Percentiles rank a stretch among this genome's conserved stretches.
phyloP scores from a whole-genome alignment of 495 filamentous ascomycete genomes.

The Podospora pseudoanserina region DNA sequence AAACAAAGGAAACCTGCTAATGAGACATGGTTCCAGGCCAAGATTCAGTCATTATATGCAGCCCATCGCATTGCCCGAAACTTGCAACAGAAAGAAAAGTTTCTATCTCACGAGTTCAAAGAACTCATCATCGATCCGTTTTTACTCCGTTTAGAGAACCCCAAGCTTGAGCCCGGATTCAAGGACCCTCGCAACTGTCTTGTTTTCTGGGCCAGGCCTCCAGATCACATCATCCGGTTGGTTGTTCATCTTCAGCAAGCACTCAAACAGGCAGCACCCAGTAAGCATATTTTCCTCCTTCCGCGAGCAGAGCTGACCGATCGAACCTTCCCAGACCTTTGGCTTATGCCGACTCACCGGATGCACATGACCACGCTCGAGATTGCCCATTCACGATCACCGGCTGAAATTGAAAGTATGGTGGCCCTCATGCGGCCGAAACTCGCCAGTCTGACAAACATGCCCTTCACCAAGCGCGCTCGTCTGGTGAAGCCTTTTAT shows the following conservation, averaged over 20 bases:
- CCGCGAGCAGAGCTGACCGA: neutral
- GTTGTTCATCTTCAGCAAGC: slow-evolving; percentile 64
- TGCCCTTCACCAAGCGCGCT: slow-evolving; percentile 58
- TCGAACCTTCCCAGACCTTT: slow-evolving; percentile 55
- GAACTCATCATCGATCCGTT: slow-evolving; percentile 74
- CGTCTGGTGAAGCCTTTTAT: slow-evolving; percentile 78
- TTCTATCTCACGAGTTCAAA: slow-evolving; percentile 63
- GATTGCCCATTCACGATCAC: slow-evolving; percentile 65
- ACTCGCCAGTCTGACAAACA: slow-evolving; percentile 54
- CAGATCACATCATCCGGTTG: slow-evolving; percentile 61
- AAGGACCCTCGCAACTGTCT: slow-evolving; percentile 74
- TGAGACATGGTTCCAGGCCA: slow-evolving; percentile 41
- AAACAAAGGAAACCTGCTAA: neutral
- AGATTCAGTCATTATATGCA: slow-evolving; percentile 70
- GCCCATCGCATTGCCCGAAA: slow-evolving; percentile 71
- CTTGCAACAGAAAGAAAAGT: slow-evolving; percentile 61
- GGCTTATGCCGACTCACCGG: slow-evolving; percentile 72
- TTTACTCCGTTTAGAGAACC: slow-evolving; percentile 61
- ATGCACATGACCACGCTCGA: slow-evolving; percentile 89
- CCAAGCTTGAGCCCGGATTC: slow-evolving; percentile 58
- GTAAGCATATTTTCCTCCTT: slow-evolving; percentile 42
- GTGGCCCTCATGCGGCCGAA: slow-evolving; percentile 49
- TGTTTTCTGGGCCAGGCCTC: slow-evolving; percentile 83
- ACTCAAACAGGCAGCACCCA: slow-evolving; percentile 58
- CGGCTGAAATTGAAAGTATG: slow-evolving; percentile 57